These are phyloP conservation scores for Psidium friedrichsthalianum DNA, from an alignment of 345 rosid genomes.

Conservation along the genomic window DNA sequence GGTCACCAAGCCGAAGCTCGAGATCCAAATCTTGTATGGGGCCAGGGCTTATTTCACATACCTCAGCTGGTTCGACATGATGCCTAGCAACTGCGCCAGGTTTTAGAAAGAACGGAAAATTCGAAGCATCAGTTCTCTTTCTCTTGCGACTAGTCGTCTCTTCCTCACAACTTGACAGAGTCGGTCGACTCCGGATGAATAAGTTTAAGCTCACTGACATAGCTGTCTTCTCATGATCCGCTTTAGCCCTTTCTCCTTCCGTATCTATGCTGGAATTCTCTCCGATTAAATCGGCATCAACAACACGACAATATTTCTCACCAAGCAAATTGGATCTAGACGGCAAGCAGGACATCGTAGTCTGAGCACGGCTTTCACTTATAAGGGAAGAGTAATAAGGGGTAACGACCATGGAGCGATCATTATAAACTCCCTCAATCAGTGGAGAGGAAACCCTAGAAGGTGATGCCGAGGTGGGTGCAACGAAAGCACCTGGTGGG, in stretches of 20 bases:
- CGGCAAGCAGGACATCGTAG: slow-evolving; percentile 16
- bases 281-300: slow-evolving; percentile 18
- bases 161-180: slow-evolving; percentile 17
- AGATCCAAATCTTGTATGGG: slow-evolving; percentile 70
- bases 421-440: slow-evolving; percentile 7
- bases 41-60: slow-evolving; percentile 23
- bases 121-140: slow-evolving; percentile 24
- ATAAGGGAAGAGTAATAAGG: slow-evolving; percentile 21
- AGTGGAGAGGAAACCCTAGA: slow-evolving; percentile 38
- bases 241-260: slow-evolving; percentile 17
- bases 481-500: slow-evolving; percentile 9
- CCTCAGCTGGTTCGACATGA: slow-evolving; percentile 16
- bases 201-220: slow-evolving; percentile 57
- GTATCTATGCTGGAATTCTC: slow-evolving; percentile 22
- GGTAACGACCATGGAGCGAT: slow-evolving; percentile 5
- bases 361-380: slow-evolving; percentile 11
- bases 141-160: slow-evolving; percentile 30
- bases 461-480: slow-evolving; percentile 23
- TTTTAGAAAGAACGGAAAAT: slow-evolving; percentile 32
- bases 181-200: slow-evolving; percentile 31
- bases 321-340: slow-evolving; percentile 13
- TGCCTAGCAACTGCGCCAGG: slow-evolving; percentile 27
- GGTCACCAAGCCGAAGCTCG: slow-evolving; percentile 80
- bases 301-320: slow-evolving; percentile 7
- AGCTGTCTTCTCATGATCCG: slow-evolving; percentile 32